Evolutionary conservation across 2,329 filamentous ascomycete species (phyloP), one percentile per base, ranked within the genome.

Genomic region (Fusarium caatingaense): DNA sequence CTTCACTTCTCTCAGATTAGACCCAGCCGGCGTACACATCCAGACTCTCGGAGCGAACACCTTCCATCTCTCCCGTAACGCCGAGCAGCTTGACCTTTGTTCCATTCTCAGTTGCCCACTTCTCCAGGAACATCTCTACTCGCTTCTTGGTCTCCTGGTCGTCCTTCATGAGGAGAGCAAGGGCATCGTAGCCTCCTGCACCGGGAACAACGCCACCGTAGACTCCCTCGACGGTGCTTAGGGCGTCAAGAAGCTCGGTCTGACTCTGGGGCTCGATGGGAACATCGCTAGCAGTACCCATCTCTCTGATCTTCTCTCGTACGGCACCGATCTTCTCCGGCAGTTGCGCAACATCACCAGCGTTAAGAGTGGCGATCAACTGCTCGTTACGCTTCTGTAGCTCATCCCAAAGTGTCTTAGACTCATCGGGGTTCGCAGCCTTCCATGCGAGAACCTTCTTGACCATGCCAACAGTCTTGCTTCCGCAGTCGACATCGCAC

Each of bases 401-500:
- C 3, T 87, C 83, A 48, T 87, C 86, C 93, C 94, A 98, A 20
- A 98, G 83, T 65, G 80, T 75, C 66, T 88, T 87, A 3, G 94
- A 90, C n/a, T 85, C 87, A 5, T 85, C 85, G 0, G 85, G 81
- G 21, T 93, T 88, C 49, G 86, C 80, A 51, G 88, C 87, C 54
- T 92, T 86, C 96, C 96, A 99, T 32, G 87, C 87, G 5, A 98
- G 85, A 16, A 99, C 93, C 77, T 93, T 88, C 82, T 95, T 97
- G 40, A 98, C 96, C 96, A 99, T 98, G 16, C 93, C 88, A 0
- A 97, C 94, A 10, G 95, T 98, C 83, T 97, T 89, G 50, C 91
- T 95, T 32, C 96, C 96, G 77, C 94, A 97, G 78, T 97, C 93
- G 9, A 99, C 96, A 77, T 99, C 96, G 77, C 94, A 97, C 91